Base-by-base conservation (phyloP, 2,329 filamentous ascomycete species). In the Biscogniauxia marginata region DNA sequence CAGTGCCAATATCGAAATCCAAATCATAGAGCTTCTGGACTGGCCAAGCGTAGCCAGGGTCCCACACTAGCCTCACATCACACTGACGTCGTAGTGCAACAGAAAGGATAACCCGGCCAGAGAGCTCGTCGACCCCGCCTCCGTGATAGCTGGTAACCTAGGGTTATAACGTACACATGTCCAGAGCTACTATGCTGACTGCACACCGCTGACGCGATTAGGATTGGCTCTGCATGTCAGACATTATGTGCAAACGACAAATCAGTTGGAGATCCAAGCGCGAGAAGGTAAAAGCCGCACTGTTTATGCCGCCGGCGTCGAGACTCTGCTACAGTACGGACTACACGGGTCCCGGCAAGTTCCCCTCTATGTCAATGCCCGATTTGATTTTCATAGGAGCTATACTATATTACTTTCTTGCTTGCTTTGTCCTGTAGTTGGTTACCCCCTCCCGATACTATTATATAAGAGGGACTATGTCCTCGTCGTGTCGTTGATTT, bases 141-240 rank as follows among this genome's bases (percentile, higher is more conserved):
- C 30, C n/a, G 30, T 11, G 11, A 39, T 39, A n/a, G 13, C 30
- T 30, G 13, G 25, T 30, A 39, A 16, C n/a, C n/a, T 39, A 39
- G 30, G 30, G 30, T 16, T 39, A 39, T 9, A 39, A 39, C 9
- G 3, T 39, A 39, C 30, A 39, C 30, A 39, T 39, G 30, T 39
- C 30, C 13, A 43, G 48, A 46, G 46, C 48, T 30, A 47, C 54
- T 34, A 25, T 50, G 59, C 57, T 60, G 59, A 60, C 55, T 58
- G 57, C 57, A 58, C 55, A 58, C 52, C 52, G 56, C 56, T 47
- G 50, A 23, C 24, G 23, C 46, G 50, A n/a, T 49, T 55, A 24
- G 53, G 61, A 58, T 60, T 52, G 56, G 39, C 55, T 49, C 53
- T 60, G 55, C 56, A 57, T 56, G 54, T 58, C 53, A 59, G 55